These are phyloP conservation scores for Ogataea minuta DNA, from an alignment of 805 yeast genomes.

Conservation along the genomic window DNA sequence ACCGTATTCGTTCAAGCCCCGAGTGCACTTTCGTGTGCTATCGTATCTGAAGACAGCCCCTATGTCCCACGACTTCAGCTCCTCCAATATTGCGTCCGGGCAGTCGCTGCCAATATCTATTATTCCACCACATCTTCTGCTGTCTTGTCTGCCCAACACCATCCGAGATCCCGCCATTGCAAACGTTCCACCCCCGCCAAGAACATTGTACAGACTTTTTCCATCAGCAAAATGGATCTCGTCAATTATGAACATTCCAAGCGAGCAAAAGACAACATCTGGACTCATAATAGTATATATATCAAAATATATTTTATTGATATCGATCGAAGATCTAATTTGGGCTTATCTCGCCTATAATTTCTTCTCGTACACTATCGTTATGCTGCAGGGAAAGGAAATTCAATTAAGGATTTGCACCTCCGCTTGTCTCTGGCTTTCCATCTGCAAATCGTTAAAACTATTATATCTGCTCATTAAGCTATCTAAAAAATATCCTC, in stretches of 20 bases:
- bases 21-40: conserved; percentile 57
- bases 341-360: no score
- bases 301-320: not conserved
- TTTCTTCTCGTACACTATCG: no score
- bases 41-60: conserved; percentile 57
- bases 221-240: conserved; percentile 62
- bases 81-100: conserved; percentile 45
- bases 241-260: conserved; percentile 91
- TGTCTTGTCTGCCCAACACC: conserved; percentile 38
- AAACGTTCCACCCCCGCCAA: conserved; percentile 92
- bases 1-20: conserved; percentile 78
- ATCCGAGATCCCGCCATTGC: conserved; percentile 74
- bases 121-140: conserved; percentile 56
- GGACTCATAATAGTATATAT: not conserved
- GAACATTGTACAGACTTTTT: conserved; percentile 44
- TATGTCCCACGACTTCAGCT: conserved; percentile 59
- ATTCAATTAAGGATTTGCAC: no score
- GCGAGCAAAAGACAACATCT: conserved; percentile 49
- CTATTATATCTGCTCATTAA: not conserved
- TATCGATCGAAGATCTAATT: not conserved
- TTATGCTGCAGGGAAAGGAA: no score
- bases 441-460: not conserved
- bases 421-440: not conserved
- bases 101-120: conserved; percentile 82
- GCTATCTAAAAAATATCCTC: conserved; percentile 49